Base-by-base conservation (phyloP, 352 stramenopile genomes). In the Globisporangium spinosum region DNA sequence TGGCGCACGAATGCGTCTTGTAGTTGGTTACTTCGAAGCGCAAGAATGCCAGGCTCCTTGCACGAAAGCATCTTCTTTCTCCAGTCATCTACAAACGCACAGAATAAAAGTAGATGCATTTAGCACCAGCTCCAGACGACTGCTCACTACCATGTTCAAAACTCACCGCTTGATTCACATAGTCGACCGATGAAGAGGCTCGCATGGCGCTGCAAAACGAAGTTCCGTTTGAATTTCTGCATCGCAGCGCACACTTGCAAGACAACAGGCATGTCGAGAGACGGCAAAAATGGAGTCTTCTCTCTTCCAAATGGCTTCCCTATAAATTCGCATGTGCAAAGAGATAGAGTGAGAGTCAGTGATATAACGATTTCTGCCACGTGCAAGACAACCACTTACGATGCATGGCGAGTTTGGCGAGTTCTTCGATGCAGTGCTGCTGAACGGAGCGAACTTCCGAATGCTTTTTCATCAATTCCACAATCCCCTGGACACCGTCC, bases 111-210 rank as follows among this genome's bases (percentile, higher is more conserved):
- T 29, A 32, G 29, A 32, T 32, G 4, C 4, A 32, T 32, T 32
- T 32, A 32, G 29, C 29, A 4, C 29, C 29, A 32, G 7, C 29
- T 32, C 29, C 29, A 32, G 29, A 32, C 29, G 4, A 32, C 4
- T 32, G 29, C 29, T 32, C 29, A 32, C 29, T 32, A 32, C 29
- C 29, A 32, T 32, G 29, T 32, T 32, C 29, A 32, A 32, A 32
- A 32, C 65, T 22, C 6, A 83, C 77, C 64, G 56, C 67, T 70
- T 7, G 58, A 72, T 40, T 34, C 67, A 13, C 77, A 79, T 5
- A 89, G 74, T 5, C 73, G 77, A 29, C 82, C 82, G 60, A 89
- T 74, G 25, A 89, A 70, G 35, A 82, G 45, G 49, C 80, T 79
- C 0, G 64, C 69, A 40, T 81, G 62, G 1, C 71, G 70, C 53